A percentile compares a stretch with the other conserved stretches of the same genome.
Evolutionary conservation across 1,284 basidiomycete species (phyloP).

Genomic region (Filobasidium uniguttulatum): DNA sequence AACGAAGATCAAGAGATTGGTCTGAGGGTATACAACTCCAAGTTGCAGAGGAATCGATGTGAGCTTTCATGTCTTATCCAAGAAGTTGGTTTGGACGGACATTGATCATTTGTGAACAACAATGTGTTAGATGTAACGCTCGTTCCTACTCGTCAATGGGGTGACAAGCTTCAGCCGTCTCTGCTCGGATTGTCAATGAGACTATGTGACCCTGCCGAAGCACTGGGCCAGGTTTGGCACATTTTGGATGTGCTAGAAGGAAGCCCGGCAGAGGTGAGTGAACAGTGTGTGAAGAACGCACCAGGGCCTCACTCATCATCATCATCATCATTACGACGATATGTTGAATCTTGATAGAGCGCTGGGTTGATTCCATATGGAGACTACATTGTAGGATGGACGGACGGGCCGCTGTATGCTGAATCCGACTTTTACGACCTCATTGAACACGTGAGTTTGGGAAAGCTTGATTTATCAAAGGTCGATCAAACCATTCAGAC

Average conservation of each 20-base stretch:
- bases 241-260: conserved; percentile 92
- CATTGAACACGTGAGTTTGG: conserved; percentile 60
- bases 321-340: no score
- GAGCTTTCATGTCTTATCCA: conserved; percentile 32
- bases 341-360: no score
- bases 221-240: conserved; percentile 92
- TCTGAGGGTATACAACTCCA: conserved; percentile 81
- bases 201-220: conserved; percentile 72
- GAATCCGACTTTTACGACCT: conserved; percentile 96
- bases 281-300: not conserved
- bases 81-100: no score
- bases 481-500: not conserved
- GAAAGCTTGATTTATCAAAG: not conserved
- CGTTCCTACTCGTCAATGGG: conserved; percentile 70
- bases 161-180: conserved; percentile 40
- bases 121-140: conserved; percentile 57
- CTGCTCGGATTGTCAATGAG: conserved; percentile 83
- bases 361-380: conserved; percentile 68
- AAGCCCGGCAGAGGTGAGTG: conserved; percentile 65
- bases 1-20: conserved; percentile 69
- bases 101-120: no score
- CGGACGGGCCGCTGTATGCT: conserved; percentile 76
- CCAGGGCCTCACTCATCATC: no score
- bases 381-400: conserved; percentile 87
- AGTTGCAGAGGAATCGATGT: conserved; percentile 71